Evolutionary conservation across 2,329 filamentous ascomycete genomes (phyloP), one percentile per base, ranked within the genome.

Genomic region (Sclerotinia glacialis): DNA sequence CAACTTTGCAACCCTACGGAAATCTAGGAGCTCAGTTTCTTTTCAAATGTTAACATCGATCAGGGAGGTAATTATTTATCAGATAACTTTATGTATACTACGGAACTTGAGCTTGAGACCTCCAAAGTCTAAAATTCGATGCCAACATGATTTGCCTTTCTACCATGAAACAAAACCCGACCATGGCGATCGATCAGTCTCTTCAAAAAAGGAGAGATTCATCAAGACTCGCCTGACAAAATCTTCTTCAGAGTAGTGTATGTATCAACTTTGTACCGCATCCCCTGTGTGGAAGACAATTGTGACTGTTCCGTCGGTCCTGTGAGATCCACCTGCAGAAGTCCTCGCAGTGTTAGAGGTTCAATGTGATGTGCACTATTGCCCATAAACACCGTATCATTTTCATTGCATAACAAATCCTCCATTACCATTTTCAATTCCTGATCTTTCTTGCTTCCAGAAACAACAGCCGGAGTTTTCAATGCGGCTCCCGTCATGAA

Each of bases 251-350:
- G 16, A 18, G 18, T 46, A 21, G 3, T 46, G 18, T 31, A 44
- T 31, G 55, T 31, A 59, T 46, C 2, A 31, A 59, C 26, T 46
- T 2, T 16, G 42, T 59, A 59, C 9, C 42, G 16, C 18, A 16
- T 9, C 21, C 3, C 18, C 31, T n/a, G 3, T 21, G 11, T 2
- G 11, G 26, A 21, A 34, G 21, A 59, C 3, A 16, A 16, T 1
- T 8, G 2, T 31, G 26, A 3, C 18, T n/a, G 2, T 16, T 0
- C 12, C 6, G 1, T 9, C 3, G 1, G 6, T 9, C 11, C 26
- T 3, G 40, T 6, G 9, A 16, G 4, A 26, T 46, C 16, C 21
- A 59, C 26, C 11, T 8, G 18, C 55, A 59, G n/a, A n/a, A 59
- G 42, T 31, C 28, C 55, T n/a, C 31, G 40, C 11, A 9, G 11